phyloP scores from a whole-genome alignment of 2,329 filamentous ascomycete species.

The Xylariaceae sp. region DNA sequence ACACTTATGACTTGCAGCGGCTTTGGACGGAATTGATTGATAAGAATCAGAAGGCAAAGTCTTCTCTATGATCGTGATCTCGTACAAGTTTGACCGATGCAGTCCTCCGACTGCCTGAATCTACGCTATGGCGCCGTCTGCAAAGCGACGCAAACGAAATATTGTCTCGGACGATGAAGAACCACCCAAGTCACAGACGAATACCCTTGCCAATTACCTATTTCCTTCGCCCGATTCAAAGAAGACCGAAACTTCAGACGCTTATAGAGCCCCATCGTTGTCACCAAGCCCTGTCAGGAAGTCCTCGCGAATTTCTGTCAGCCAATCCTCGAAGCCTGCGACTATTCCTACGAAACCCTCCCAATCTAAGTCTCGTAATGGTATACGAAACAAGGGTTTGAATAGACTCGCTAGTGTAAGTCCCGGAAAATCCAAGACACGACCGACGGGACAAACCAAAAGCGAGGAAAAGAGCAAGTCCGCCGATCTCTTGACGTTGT shows the following conservation, averaged over 20 bases:
- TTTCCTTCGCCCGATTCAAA: constrained; percentile 47
- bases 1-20: too few relatives aligned
- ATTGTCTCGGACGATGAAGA: constrained; percentile 47
- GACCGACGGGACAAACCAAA: constrained; percentile 27
- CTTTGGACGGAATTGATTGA: too few relatives aligned
- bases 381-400: constrained; percentile 17
- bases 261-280: constrained; percentile 8
- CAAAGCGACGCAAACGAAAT: constrained; percentile 57
- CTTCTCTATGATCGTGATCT: neutral
- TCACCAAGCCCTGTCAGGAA: constrained; percentile 25
- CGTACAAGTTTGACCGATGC: constrained; percentile 20
- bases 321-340: constrained; percentile 17
- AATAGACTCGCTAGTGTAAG: constrained; percentile 39
- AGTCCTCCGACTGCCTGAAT: constrained; percentile 11
- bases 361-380: constrained; percentile 21
- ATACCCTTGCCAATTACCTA: constrained; percentile 51
- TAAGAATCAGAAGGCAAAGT: too few relatives aligned
- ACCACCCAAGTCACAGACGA: constrained; percentile 26
- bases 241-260: constrained; percentile 17
- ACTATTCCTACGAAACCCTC: constrained; percentile 14
- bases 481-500: constrained; percentile 54
- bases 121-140: constrained; percentile 49
- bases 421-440: constrained; percentile 38
- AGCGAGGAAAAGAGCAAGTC: constrained; percentile 48
- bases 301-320: constrained; percentile 10